phyloP scores from a whole-genome alignment of 2,329 filamentous ascomycete genomes.

The Rhinocladiella mackenziei region DNA sequence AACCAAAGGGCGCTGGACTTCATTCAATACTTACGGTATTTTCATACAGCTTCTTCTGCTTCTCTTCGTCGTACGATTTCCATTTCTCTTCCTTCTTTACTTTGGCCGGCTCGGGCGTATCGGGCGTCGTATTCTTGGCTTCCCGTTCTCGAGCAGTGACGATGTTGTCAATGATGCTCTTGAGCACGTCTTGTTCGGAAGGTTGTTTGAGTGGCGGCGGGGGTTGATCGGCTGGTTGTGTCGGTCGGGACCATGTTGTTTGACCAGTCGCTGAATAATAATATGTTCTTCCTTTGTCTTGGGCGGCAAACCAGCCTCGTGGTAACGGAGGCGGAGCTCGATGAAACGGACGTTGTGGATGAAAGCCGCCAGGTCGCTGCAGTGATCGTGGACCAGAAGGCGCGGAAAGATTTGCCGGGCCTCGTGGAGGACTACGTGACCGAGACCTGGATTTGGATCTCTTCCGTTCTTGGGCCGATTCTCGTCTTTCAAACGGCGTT shows the following conservation, averaged over 20 bases:
- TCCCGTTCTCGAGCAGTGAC: constrained; percentile 61
- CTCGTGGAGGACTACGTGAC: constrained; percentile 42
- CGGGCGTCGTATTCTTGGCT: constrained; percentile 51
- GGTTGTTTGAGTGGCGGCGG: constrained; percentile 67
- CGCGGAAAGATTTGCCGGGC: constrained; percentile 16
- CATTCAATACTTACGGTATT: constrained; percentile 65
- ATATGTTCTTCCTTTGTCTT: constrained; percentile 70
- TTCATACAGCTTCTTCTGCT: constrained; percentile 93
- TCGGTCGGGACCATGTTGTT: constrained; percentile 79
- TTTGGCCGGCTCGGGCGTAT: constrained; percentile 63
- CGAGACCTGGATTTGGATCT: constrained; percentile 48
- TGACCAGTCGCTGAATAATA: constrained; percentile 77
- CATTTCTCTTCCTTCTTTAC: constrained; percentile 47
- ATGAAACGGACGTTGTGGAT: constrained; percentile 55
- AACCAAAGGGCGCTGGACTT: too few relatives aligned
- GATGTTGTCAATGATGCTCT: constrained; percentile 70
- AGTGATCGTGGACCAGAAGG: constrained; percentile 42
- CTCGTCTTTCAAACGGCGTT: constrained; percentile 61
- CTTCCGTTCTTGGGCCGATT: constrained; percentile 48
- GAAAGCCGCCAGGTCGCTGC: constrained; percentile 50
- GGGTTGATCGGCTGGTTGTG: constrained; percentile 61
- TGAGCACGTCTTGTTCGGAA: constrained; percentile 66
- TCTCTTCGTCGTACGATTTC: constrained; percentile 59
- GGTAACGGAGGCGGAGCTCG: constrained; percentile 61
- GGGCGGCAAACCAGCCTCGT: constrained; percentile 78